A percentile compares a stretch with the other conserved stretches of the same genome.
Evolutionary conservation across 768 basidiomycete genomes (phyloP).

Genomic region (Kwoniella dejecticola): DNA sequence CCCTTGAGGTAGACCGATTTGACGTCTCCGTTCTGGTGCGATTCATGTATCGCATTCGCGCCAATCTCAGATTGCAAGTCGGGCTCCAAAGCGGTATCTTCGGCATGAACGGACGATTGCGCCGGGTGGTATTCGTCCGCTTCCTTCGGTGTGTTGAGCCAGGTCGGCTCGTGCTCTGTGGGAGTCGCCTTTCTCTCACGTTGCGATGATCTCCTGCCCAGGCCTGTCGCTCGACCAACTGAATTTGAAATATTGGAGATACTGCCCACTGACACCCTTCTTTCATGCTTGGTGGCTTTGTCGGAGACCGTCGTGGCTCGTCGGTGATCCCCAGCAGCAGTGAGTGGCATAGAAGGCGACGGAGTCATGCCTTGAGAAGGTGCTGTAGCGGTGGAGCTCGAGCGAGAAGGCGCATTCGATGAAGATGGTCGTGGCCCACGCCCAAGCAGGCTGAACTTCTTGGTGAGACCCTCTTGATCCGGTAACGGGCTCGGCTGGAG

Average conservation of each 20-base stretch:
- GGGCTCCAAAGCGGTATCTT: conserved; percentile 16
- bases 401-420: conserved; percentile 13
- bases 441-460: conserved; percentile 40
- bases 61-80: conserved; percentile 14
- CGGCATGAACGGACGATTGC: conserved; percentile 10
- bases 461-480: conserved; percentile 23
- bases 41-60: background rate
- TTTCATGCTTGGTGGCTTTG: conserved; percentile 40
- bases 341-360: conserved; percentile 58
- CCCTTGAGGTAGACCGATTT: conserved; percentile 97
- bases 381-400: conserved; percentile 8
- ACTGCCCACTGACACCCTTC: conserved; percentile 48
- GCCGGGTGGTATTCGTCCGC: conserved; percentile 20
- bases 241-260: conserved; percentile 39
- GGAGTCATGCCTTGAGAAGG: conserved; percentile 19
- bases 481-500: conserved; percentile 40
- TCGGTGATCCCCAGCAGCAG: conserved; percentile 23
- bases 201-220: conserved; percentile 30
- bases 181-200: conserved; percentile 20
- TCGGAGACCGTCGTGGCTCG: conserved; percentile 37
- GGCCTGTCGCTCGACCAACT: conserved; percentile 27
- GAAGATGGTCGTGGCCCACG: conserved; percentile 19
- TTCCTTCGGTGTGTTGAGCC: conserved; percentile 27
- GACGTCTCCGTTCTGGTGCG: conserved; percentile 60
- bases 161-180: conserved; percentile 9